phyloP scores from a whole-genome alignment of 495 filamentous ascomycete species.

The Podospora sp. region DNA sequence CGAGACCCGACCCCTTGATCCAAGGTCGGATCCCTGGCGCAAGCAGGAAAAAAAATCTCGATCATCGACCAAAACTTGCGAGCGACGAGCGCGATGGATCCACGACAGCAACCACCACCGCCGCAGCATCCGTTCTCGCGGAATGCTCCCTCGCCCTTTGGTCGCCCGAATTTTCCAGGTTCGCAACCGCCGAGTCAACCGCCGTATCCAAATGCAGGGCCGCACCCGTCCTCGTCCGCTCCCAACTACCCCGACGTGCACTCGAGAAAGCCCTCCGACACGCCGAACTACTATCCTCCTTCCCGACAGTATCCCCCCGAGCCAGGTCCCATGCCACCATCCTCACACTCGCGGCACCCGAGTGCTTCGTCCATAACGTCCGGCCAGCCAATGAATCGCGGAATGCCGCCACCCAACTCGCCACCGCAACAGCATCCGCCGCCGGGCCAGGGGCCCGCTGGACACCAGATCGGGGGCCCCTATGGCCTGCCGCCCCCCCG shows the following conservation, averaged over 20 bases:
- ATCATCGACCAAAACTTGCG: conserved; percentile 24
- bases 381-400: conserved; percentile 47
- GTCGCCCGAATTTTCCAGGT: conserved; percentile 38
- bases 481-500: conserved; percentile 52
- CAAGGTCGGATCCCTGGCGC: conserved; percentile 21
- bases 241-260: conserved; percentile 50
- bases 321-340: conserved; percentile 45
- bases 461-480: conserved; percentile 46
- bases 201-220: conserved; percentile 31
- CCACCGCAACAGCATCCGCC: conserved; percentile 48
- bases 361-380: conserved; percentile 55
- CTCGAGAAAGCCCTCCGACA: conserved; percentile 53
- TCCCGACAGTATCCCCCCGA: conserved; percentile 51
- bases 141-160: conserved; percentile 41
- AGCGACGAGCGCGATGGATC: conserved; percentile 38
- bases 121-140: conserved; percentile 45
- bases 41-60: conserved; percentile 23
- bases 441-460: conserved; percentile 41
- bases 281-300: conserved; percentile 45
- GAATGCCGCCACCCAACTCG: conserved; percentile 55
- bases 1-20: neutral
- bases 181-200: conserved; percentile 19
- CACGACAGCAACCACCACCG: conserved; percentile 44
- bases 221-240: conserved; percentile 30
- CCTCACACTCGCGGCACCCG: conserved; percentile 54